Percentiles rank a stretch among this genome's conserved stretches.
Evolutionary conservation across 352 stramenopile genomes (phyloP).

Genomic region (Ophiocytium majus): DNA sequence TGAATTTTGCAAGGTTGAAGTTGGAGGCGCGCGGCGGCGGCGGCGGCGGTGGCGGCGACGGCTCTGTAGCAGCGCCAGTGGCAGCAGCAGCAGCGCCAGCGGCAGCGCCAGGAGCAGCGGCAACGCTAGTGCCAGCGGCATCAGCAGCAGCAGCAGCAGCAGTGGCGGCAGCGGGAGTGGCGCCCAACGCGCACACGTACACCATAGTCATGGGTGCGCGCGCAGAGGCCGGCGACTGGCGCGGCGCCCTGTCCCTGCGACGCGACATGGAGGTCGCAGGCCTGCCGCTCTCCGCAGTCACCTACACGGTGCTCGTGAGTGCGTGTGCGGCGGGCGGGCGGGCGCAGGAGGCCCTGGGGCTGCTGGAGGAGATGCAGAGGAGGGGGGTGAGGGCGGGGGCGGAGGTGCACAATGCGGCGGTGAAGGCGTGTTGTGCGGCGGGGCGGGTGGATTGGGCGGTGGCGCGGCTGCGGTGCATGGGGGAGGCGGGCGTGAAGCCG

Average conservation of each 20-base stretch:
- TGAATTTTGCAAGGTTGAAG: conserved; percentile 40
- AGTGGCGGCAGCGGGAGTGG: neutral
- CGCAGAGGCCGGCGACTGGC: conserved; percentile 29
- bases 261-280: conserved; percentile 28
- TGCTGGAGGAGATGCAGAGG: neutral
- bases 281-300: neutral
- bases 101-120: neutral
- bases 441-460: too few species aligned
- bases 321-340: conserved; percentile 19
- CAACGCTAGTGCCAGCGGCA: too few species aligned
- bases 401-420: too few species aligned
- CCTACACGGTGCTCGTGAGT: neutral
- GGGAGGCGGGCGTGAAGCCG: too few species aligned
- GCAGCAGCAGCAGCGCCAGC: neutral
- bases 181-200: conserved; percentile 20
- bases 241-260: conserved; percentile 24
- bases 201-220: conserved; percentile 23
- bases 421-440: too few species aligned
- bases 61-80: neutral
- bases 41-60: neutral
- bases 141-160: too few species aligned
- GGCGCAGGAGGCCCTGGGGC: conserved; percentile 25
- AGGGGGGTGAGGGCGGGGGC: too few species aligned
- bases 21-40: neutral
- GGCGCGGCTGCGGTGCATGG: too few species aligned